Base-by-base conservation (phyloP, 208 protist genomes). In the Trypanosoma scelopori region DNA sequence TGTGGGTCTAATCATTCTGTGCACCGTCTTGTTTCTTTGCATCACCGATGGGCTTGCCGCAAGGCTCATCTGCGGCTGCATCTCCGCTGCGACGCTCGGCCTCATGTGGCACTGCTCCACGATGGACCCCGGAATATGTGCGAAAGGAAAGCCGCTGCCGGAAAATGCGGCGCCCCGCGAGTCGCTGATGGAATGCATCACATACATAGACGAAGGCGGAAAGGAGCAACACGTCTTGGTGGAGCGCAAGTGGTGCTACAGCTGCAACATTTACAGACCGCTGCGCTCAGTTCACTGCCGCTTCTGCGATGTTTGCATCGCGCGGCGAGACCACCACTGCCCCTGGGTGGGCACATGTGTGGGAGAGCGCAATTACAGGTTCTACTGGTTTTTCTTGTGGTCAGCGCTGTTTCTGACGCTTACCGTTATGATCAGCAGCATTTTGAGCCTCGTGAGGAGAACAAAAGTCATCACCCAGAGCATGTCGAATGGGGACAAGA, bases 331-430 rank as follows among this genome's bases (percentile, higher is more conserved):
- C 66, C 93, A 97, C 67, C 93, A 97, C 76, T 97, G 92, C 55
- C 88, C 90, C 49, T 97, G 93, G 91, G 91, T 87, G 0, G 93
- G 93, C 6, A 93, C 79, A 18, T 96, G 91, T 76, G 86, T 97
- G 22, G 93, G 91, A 4, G 78, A 74, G n/a, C 65, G 68, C 39
- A 97, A 97, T 70, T 96, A 97, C 70, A 60, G 60, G 7, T 80
- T 65, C 20, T 97, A 93, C 69, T 89, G 87, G 37, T 52, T 58
- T 7, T 65, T 93, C 12, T 69, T 95, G 16, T 92, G 82, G 85
- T 41, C 48, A n/a, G 51, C 79, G 15, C 72, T 80, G 5, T 41
- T 72, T 5, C 64, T 87, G 27, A 42, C 78, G 5, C 16, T 83
- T 9, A 79, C 79, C 1, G 77, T 76, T 1, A 62, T 83, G 58